Evolutionary conservation across 371 early-diverging fungal species (phyloP).

Genomic region (Sporodiniella umbellata): DNA sequence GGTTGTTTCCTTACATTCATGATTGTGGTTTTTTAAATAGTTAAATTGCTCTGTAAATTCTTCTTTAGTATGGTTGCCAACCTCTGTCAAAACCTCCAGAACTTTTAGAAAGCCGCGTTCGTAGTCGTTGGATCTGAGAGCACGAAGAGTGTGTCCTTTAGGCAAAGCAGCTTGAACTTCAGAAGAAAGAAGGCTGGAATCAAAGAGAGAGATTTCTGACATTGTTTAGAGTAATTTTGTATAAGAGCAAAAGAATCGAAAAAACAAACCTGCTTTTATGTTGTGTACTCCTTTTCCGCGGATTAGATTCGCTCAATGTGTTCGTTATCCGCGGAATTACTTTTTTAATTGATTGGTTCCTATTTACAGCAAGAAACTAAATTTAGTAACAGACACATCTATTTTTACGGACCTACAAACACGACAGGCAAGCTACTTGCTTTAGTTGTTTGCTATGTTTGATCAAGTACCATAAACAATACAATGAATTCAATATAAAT

Average conservation of each 20-base stretch:
- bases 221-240: not conserved
- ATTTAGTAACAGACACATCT: not conserved
- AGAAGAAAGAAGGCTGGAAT: slow-evolving; percentile 68
- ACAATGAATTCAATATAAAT: no score
- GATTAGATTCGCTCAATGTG: not conserved
- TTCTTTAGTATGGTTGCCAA: slow-evolving; percentile 72
- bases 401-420: no score
- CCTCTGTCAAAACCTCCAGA: slow-evolving; percentile 72
- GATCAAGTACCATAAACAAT: no score
- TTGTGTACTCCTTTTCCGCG: no score
- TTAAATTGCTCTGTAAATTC: slow-evolving; percentile 67
- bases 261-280: not conserved
- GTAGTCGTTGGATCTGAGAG: slow-evolving; percentile 82
- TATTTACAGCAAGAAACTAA: slow-evolving; percentile 1
- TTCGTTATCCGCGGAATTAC: slow-evolving; percentile 1
- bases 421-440: no score
- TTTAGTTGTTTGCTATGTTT: no score
- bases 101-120: slow-evolving; percentile 73
- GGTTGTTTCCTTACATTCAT: slow-evolving; percentile 58
- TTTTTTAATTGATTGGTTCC: not conserved
- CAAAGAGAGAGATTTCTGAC: slow-evolving; percentile 47
- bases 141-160: slow-evolving; percentile 76
- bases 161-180: slow-evolving; percentile 74
- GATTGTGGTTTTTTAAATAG: slow-evolving; percentile 68
- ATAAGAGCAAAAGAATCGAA: not conserved